A percentile compares a stretch with the other conserved stretches of the same genome.
Conservation (phyloP, 768 basidiomycete species). For the Candolleomyces eurysporus region DNA sequence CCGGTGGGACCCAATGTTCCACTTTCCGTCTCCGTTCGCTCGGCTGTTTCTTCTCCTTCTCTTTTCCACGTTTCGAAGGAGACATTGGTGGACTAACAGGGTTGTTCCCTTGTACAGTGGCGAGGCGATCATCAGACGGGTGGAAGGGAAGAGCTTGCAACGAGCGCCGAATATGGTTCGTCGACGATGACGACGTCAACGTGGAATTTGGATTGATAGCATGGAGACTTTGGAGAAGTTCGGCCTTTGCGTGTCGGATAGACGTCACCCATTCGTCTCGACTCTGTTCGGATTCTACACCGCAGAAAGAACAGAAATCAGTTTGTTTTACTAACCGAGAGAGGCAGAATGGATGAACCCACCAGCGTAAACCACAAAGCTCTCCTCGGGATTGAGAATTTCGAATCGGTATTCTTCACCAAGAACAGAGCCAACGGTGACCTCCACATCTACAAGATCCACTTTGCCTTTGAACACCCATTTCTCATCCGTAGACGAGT, state of each 20-base stretch:
- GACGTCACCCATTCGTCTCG: constrained; percentile 64
- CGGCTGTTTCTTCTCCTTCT: constrained; percentile 18
- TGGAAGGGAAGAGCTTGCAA: constrained; percentile 73
- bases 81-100: constrained; percentile 13
- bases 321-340: neutral
- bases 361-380: constrained; percentile 76
- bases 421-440: constrained; percentile 54
- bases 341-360: constrained; percentile 15
- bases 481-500: constrained; percentile 50
- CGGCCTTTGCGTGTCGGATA: constrained; percentile 68
- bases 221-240: constrained; percentile 68
- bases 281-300: constrained; percentile 50
- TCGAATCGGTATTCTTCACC: constrained; percentile 65
- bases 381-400: constrained; percentile 72
- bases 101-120: constrained; percentile 23
- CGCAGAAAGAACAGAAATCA: neutral
- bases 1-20: constrained; percentile 84
- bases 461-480: constrained; percentile 73
- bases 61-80: constrained; percentile 10
- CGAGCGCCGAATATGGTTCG: constrained; percentile 68
- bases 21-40: constrained; percentile 50
- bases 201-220: constrained; percentile 78
- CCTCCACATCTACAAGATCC: constrained; percentile 73
- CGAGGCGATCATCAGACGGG: constrained; percentile 48
- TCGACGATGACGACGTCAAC: constrained; percentile 73